Evolutionary conservation across 495 filamentous ascomycete genomes (phyloP).

Genomic region (Penicillium lividum): DNA sequence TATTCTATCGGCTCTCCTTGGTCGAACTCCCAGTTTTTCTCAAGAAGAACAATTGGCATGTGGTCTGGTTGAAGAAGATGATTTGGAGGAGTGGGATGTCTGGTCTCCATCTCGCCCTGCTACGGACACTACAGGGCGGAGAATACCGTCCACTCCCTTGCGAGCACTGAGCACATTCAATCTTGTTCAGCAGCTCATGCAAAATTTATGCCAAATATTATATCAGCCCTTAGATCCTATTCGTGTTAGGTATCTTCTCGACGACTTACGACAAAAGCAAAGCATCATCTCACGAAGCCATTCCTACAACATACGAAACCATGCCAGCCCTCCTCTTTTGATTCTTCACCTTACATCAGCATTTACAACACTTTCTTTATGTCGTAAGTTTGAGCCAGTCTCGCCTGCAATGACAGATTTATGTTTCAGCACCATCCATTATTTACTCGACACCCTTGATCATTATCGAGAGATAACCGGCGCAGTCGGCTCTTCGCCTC

Average conservation of each 20-base stretch:
- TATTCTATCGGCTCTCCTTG: conserved; percentile 18
- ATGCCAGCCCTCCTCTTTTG: conserved; percentile 19
- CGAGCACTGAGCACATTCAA: conserved; percentile 27
- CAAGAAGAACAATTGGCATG: conserved; percentile 10
- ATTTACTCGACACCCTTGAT: conserved; percentile 21
- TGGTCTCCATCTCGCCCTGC: conserved; percentile 16
- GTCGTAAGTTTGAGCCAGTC: conserved; percentile 5
- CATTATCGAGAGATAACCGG: conserved; percentile 20
- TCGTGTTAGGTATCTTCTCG: not conserved
- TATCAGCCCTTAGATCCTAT: not conserved
- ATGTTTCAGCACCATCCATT: conserved; percentile 7
- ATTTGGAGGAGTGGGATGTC: conserved; percentile 28
- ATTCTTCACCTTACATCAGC: conserved; percentile 24
- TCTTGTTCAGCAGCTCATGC: conserved; percentile 13
- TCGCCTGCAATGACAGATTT: conserved; percentile 7
- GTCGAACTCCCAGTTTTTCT: conserved; percentile 15
- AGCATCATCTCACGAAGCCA: not conserved
- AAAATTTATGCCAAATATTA: conserved; percentile 2
- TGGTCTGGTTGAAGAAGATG: conserved; percentile 18
- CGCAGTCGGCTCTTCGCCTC: conserved; percentile 13
- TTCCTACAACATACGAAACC: conserved; percentile 5
- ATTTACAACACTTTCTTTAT: conserved; percentile 21
- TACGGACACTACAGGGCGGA: not conserved
- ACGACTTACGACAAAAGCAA: conserved; percentile 8
- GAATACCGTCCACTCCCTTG: conserved; percentile 10